Evolutionary conservation across 139 green algal genomes (phyloP).

Genomic region (Closterium sp.): DNA sequence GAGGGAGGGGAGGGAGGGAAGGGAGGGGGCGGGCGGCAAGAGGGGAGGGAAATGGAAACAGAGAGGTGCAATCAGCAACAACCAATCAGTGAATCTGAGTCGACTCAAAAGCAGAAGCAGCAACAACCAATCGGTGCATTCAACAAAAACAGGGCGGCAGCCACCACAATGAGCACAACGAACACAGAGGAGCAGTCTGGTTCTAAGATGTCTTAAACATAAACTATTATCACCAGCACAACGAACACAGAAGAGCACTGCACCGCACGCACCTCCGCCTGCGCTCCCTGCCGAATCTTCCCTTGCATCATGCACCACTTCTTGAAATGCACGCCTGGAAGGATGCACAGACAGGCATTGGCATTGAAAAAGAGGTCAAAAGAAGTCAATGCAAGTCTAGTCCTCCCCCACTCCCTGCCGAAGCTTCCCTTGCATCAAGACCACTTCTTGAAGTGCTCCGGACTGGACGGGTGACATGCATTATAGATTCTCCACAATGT

Average conservation of each 20-base stretch:
- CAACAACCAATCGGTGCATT: neutral
- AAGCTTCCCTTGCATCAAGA: neutral
- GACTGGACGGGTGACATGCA: too few species aligned
- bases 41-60: neutral
- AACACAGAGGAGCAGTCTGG: too few species aligned
- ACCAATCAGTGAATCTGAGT: too few species aligned
- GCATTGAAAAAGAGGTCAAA: too few species aligned
- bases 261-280: slow-evolving; percentile 16
- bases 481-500: too few species aligned
- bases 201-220: too few species aligned
- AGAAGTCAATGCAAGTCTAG: neutral
- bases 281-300: slow-evolving; percentile 14
- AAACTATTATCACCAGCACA: neutral
- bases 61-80: too few species aligned
- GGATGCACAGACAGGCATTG: neutral
- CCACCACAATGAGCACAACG: too few species aligned
- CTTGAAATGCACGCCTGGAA: slow-evolving; percentile 39
- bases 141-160: too few species aligned
- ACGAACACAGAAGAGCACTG: neutral
- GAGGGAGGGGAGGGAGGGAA: too few species aligned
- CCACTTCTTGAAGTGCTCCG: too few species aligned
- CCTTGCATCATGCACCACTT: slow-evolving; percentile 20
- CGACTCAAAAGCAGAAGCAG: neutral
- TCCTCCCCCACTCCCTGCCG: neutral
- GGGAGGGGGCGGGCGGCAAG: too few species aligned